Base-by-base conservation (phyloP, 169 alveolate species). In the Cryptosporidium parvum region DNA sequence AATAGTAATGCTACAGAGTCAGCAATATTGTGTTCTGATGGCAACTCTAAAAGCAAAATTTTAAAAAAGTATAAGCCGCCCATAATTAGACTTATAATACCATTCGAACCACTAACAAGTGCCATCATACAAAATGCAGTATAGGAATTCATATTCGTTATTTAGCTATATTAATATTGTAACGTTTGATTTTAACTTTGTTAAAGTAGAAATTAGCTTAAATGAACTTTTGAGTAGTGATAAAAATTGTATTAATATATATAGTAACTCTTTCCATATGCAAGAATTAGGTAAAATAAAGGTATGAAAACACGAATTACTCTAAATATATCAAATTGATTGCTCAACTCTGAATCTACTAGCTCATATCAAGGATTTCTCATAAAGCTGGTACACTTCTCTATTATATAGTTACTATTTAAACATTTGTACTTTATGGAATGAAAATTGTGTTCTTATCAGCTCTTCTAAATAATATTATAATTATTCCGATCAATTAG, bases 81-180 rank as follows among this genome's bases (percentile, higher is more conserved):
- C 87, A 80, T 80, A 21, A 80, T 35, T 18, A 80, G 53, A 31
- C 87, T 80, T 18, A 80, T 35, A 37, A 59, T 39, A 14, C 87
- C 87, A 80, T 29, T 62, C 9, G 75, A 80, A 80, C 80, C 87
- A 29, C 80, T 80, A 42, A 59, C 45, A 31, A 80, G 73, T 62
- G 87, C 87, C 31, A 42, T 44, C 52, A 59, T 23, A 65, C 75
- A 65, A 58, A 80, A 80, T 21, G 70, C 35, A 61, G 87, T 62
- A 65, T 80, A 62, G 37, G 70, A 37, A 31, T 65, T 65, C 87
- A 80, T 80, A 56, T 56, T 8, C 18, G 56, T 48, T 48, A 48
- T 12, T 48, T 48, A 48, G 6, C n/a, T 23, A 56, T 23, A 56
- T 56, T 56, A 26, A 18, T 56, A 29, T 56, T 56, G 65, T 21